Evolutionary conservation across 352 stramenopile species (phyloP), one percentile per base, ranked within the genome.

Genomic region (Phytophthora fragariae): DNA sequence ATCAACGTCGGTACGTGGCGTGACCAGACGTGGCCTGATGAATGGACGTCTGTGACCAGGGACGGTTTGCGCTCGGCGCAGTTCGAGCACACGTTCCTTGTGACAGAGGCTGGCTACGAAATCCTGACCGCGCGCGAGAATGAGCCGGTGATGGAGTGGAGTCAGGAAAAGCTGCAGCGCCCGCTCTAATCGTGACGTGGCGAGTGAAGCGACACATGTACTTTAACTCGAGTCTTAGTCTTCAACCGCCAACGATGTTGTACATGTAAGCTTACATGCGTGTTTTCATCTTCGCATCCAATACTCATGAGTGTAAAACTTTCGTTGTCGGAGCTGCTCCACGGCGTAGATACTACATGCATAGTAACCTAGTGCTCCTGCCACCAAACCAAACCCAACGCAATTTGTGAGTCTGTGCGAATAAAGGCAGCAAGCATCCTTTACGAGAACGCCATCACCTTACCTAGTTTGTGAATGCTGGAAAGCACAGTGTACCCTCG

Each of bases 31-130:
- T 99, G 97, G 98, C 93, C 92, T 19, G 98, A 99, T 80, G 97
- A 99, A 72, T 99, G 98, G 98, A 99, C 98, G n/a, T 93, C 92
- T 12, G 94, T 98, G 15, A 99, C 98, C 3, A 87, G 79, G 8
- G 98, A 99, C 85, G 98, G 98, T 9, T 89, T 92, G 65, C 89
- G 96, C 31, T 98, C 92, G 63, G 97, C 98, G 17, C 98, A 99
- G 85, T 98, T 97, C 65, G 97, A 99, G 75, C 97, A 99, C 77
- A 99, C 97, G n/a, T 89, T 99, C 14, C 73, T 99, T 31, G 96
- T 99, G 17, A 99, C 97, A 2, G 95, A 99, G 37, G 94, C 84
- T 39, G 98, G 98, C 54, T 98, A 91, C 65, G 98, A 99, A 69
- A 97, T 99, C 65, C 82, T 99, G 11, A 99, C 98, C 17, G 91